Base-by-base conservation (phyloP, 2,329 filamentous ascomycete genomes). In the Fusarium albidum region DNA sequence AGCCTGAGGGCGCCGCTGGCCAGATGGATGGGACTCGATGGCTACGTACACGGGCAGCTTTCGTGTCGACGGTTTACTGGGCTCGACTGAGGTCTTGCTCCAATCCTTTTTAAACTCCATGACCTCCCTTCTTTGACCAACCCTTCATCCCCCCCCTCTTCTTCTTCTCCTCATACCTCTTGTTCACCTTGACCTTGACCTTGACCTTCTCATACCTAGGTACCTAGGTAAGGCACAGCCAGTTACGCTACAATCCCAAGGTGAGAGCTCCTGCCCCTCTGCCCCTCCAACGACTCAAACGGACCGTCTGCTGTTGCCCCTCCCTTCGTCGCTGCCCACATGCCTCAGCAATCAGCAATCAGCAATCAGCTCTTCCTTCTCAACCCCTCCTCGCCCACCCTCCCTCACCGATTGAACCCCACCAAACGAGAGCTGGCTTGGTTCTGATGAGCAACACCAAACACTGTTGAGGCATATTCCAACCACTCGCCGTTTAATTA, bases 401-500 rank as follows among this genome's bases (percentile, higher is more conserved):
- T 63, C 59, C 49, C 59, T 60, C 59, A 62, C 57, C 58, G 41
- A 63, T 53, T 56, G 58, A 59, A 45, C 64, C 64, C 64, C 63
- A 62, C 64, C 65, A 67, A 66, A 61, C 40, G 43, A 32, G 54
- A 62, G 54, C 60, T 64, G 56, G 49, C 46, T 60, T 65, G 49
- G 61, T 60, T 64, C 48, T 57, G 53, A 64, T 55, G 55, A 65
- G 62, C 58, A 67, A 67, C 59, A 67, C 59, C 52, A 67, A 55
- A 40, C 53, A 48, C 35, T 48, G 52, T 66, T 66, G 64, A 67
- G 64, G 61, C 61, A 67, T 67, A 67, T 67, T 66, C 49, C 57
- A 61, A 43, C 57, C 48, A 52, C 29, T 54, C 52, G 40, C 54
- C 44, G 55, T 61, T 50, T 49, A n/a, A n/a, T n/a, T n/a, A 31